Evolutionary conservation across 2,329 filamentous ascomycete species (phyloP).

Genomic region (Venturia carpophila): DNA sequence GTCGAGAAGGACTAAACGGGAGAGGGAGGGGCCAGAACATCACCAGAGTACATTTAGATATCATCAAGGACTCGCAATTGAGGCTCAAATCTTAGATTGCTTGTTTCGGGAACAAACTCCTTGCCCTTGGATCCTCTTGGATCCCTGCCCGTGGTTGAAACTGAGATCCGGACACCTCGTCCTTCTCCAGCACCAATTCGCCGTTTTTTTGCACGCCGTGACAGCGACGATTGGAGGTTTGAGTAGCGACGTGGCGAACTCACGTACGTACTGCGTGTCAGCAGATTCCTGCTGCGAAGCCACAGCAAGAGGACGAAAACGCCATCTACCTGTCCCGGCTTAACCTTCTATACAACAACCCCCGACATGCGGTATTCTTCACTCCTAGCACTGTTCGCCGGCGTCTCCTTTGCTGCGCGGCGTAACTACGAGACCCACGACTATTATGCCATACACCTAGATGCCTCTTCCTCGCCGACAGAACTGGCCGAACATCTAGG

Average conservation of each 20-base stretch:
- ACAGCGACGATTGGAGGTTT: background rate
- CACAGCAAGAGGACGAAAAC: background rate
- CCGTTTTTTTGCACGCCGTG: background rate
- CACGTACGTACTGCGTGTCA: background rate
- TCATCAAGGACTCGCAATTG: background rate
- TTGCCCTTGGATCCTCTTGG: background rate
- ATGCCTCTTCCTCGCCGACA: constrained; percentile 55
- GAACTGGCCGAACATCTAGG: constrained; percentile 66
- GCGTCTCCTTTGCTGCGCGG: constrained; percentile 31
- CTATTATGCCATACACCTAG: constrained; percentile 87
- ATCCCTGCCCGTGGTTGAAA: background rate
- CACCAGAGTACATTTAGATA: too few species aligned
- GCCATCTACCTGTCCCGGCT: constrained; percentile 1
- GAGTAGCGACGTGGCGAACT: background rate
- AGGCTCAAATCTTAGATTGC: background rate
- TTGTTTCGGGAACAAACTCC: background rate
- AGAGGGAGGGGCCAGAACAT: too few species aligned
- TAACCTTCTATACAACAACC: constrained; percentile 1
- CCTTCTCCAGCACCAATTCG: background rate
- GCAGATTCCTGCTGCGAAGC: background rate
- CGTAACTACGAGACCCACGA: constrained; percentile 75
- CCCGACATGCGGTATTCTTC: constrained; percentile 38
- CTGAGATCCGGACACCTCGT: background rate
- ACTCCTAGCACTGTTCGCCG: constrained; percentile 35
- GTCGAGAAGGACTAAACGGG: background rate